These are phyloP conservation scores for Linum lewisii DNA, from an alignment of 345 rosid genomes.

Conservation along the genomic window DNA sequence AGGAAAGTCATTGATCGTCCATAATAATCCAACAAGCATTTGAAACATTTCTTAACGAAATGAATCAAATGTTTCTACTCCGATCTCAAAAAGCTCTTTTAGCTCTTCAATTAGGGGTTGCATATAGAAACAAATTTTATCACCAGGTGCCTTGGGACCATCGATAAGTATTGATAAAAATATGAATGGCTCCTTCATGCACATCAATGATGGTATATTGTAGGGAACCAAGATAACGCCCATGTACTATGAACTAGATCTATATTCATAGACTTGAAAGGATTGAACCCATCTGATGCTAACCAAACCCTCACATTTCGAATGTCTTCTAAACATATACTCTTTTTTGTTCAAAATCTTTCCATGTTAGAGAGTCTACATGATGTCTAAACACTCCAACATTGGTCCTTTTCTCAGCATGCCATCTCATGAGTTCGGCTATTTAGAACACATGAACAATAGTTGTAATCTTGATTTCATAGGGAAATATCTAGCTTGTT, in stretches of 20 bases:
- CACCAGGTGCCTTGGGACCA: neutral
- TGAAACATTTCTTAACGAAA: neutral
- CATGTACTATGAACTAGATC: no score
- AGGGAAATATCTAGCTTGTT: no score
- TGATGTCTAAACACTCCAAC: no score
- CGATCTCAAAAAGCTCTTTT: neutral
- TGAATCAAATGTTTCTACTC: slow-evolving; percentile 5
- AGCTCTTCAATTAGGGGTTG: slow-evolving; percentile 7
- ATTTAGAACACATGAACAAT: no score
- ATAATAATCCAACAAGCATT: slow-evolving; percentile 5
- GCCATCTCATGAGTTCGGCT: no score
- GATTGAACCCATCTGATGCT: neutral
- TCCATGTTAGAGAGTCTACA: neutral
- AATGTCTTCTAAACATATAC: neutral
- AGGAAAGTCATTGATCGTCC: slow-evolving; percentile 11
- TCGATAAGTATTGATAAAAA: neutral
- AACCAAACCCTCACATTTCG: neutral
- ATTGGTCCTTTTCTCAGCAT: no score
- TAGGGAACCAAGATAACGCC: no score
- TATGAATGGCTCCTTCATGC: no score
- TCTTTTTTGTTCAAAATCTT: neutral
- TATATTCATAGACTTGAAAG: neutral
- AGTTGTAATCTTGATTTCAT: no score
- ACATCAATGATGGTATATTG: no score
- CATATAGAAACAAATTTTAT: slow-evolving; percentile 5